phyloP scores from a whole-genome alignment of 2,329 filamentous ascomycete genomes.

The Phialophora tarda region DNA sequence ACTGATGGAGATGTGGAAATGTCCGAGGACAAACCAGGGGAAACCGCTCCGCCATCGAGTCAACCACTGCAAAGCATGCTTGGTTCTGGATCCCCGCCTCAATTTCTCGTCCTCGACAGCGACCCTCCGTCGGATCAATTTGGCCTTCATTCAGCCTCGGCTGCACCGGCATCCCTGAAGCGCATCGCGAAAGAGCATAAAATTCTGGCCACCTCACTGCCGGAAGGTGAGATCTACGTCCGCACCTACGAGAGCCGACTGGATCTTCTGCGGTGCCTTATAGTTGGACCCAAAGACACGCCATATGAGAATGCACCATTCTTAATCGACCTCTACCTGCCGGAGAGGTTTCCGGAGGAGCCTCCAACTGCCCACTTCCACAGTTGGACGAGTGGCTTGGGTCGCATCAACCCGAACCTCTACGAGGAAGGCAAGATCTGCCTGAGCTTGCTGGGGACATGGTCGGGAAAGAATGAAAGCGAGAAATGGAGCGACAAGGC shows the following conservation, averaged over 20 bases:
- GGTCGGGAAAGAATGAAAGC: slow-evolving; percentile 59
- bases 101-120: slow-evolving; percentile 51
- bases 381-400: slow-evolving; percentile 60
- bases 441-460: slow-evolving; percentile 64
- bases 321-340: slow-evolving; percentile 63
- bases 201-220: slow-evolving; percentile 61
- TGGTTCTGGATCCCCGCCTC: slow-evolving; percentile 39
- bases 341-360: slow-evolving; percentile 55
- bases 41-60: background rate
- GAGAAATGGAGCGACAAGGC: slow-evolving; percentile 62
- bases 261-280: slow-evolving; percentile 63
- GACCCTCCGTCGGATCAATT: slow-evolving; percentile 51
- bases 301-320: slow-evolving; percentile 67
- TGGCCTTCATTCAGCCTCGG: slow-evolving; percentile 45
- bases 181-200: slow-evolving; percentile 63
- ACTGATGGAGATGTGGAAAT: slow-evolving; percentile 27
- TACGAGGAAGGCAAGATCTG: slow-evolving; percentile 69
- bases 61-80: slow-evolving; percentile 13
- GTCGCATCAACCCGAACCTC: slow-evolving; percentile 65
- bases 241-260: slow-evolving; percentile 65
- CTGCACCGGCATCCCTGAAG: slow-evolving; percentile 46
- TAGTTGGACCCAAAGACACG: slow-evolving; percentile 64
- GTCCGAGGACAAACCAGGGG: slow-evolving; percentile 15
- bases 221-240: slow-evolving; percentile 60
- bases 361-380: slow-evolving; percentile 65